phyloP scores from a whole-genome alignment of 495 filamentous ascomycete genomes.

The Penicillium goetzii region DNA sequence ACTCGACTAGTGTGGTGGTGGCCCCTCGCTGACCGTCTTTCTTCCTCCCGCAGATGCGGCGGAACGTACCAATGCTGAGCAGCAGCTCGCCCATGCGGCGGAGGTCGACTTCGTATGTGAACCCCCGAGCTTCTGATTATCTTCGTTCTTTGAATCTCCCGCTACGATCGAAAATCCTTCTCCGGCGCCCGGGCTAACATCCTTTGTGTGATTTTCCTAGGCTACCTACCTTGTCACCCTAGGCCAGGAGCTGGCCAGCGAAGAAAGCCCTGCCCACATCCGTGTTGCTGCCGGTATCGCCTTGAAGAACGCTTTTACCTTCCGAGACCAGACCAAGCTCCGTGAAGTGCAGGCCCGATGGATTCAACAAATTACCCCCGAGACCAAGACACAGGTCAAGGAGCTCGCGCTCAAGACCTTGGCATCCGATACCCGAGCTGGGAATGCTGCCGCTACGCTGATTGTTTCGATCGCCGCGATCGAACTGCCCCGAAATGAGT shows the following conservation, averaged over 20 bases:
- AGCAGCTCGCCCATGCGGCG: conserved; percentile 89
- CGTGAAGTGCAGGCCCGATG: conserved; percentile 89
- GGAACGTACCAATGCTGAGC: conserved; percentile 86
- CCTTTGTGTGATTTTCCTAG: conserved; percentile 48
- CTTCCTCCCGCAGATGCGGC: conserved; percentile 69
- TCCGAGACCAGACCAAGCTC: conserved; percentile 84
- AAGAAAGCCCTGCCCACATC: conserved; percentile 77
- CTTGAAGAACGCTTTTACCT: conserved; percentile 94
- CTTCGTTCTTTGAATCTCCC: not conserved
- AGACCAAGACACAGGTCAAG: conserved; percentile 85
- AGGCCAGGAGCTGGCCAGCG: conserved; percentile 90
- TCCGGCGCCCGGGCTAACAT: conserved; percentile 4
- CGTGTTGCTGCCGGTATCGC: conserved; percentile 93
- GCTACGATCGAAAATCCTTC: conserved; percentile 1
- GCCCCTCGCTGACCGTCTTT: conserved; percentile 32
- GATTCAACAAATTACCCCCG: conserved; percentile 74
- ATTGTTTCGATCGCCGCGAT: conserved; percentile 93
- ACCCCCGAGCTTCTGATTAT: conserved; percentile 21
- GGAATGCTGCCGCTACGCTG: conserved; percentile 89
- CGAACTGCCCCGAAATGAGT: conserved; percentile 89
- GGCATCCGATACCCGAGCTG: conserved; percentile 75
- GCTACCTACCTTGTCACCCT: conserved; percentile 88
- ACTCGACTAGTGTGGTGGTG: conserved; percentile 8
- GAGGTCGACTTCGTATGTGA: conserved; percentile 90
- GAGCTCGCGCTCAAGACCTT: conserved; percentile 84